Percentiles rank a stretch among this genome's conserved stretches.
phyloP scores from a whole-genome alignment of 2,329 filamentous ascomycete genomes.

The Hortaea werneckii region DNA sequence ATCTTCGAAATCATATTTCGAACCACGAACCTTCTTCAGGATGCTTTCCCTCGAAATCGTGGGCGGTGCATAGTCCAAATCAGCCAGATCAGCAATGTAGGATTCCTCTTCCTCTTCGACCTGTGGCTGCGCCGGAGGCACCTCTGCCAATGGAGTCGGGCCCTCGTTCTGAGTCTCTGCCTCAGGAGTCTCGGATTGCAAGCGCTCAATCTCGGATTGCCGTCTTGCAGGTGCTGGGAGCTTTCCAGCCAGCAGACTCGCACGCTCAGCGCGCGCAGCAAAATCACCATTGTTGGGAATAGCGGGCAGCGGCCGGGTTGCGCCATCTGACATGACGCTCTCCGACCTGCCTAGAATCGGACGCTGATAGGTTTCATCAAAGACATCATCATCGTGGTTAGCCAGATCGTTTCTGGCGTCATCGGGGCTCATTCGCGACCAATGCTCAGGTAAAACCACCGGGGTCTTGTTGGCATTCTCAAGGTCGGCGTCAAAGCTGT shows the following conservation, averaged over 20 bases:
- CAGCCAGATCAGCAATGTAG: constrained; percentile 14
- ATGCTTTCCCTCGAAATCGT: constrained; percentile 92
- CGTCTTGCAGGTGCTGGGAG: not conserved
- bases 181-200: constrained; percentile 30
- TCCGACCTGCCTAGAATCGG: constrained; percentile 55
- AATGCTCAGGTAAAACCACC: constrained; percentile 94
- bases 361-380: constrained; percentile 45
- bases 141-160: constrained; percentile 10
- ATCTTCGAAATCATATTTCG: constrained; percentile 40
- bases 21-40: constrained; percentile 69
- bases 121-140: constrained; percentile 15
- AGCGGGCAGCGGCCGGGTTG: constrained; percentile 76
- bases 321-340: constrained; percentile 64
- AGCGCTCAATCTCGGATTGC: constrained; percentile 40
- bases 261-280: not conserved
- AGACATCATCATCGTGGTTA: constrained; percentile 54
- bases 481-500: constrained; percentile 90
- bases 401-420: constrained; percentile 46
- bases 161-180: constrained; percentile 21
- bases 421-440: constrained; percentile 67
- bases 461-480: constrained; percentile 96
- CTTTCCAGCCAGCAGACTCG: constrained; percentile 38
- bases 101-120: constrained; percentile 17
- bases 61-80: constrained; percentile 38
- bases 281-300: constrained; percentile 31